phyloP scores from a whole-genome alignment of 345 rosid species.

The Angophora floribunda region DNA sequence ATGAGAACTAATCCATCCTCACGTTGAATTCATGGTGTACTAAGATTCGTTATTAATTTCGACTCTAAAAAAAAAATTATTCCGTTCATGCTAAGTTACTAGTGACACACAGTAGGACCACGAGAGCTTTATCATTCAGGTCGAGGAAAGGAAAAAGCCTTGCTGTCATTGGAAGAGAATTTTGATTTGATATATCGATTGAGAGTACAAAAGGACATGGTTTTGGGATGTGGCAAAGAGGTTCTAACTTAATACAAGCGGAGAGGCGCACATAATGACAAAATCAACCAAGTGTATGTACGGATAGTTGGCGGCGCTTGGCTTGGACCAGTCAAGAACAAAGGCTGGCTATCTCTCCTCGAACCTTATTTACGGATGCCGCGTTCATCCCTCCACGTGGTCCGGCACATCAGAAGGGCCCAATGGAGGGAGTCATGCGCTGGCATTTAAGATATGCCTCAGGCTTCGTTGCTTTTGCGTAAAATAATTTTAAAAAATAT shows the following conservation, averaged over 20 bases:
- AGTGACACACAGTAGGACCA: not conserved
- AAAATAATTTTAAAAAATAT: too few relatives aligned
- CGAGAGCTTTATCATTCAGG: not conserved
- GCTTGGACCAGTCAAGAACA: not conserved
- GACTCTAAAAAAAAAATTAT: not conserved
- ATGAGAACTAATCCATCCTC: not conserved
- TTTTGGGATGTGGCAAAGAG: not conserved
- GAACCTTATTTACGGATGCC: not conserved
- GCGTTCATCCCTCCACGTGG: not conserved
- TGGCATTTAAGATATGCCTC: too few relatives aligned
- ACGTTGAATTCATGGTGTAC: not conserved
- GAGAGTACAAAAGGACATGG: not conserved
- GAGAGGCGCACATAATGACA: not conserved
- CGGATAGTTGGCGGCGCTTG: not conserved
- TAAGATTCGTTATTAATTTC: not conserved
- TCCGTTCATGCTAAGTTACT: not conserved
- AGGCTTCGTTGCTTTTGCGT: too few relatives aligned
- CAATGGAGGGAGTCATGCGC: not conserved
- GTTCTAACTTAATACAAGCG: too few relatives aligned
- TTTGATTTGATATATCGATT: not conserved
- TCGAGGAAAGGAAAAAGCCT: not conserved
- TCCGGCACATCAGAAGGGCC: not conserved
- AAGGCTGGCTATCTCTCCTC: not conserved
- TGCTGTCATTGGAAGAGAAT: not conserved
- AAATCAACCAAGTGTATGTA: not conserved